These are phyloP conservation scores for Aplosporella prunicola DNA, from an alignment of 2,329 filamentous ascomycete species.

Conservation along the genomic window DNA sequence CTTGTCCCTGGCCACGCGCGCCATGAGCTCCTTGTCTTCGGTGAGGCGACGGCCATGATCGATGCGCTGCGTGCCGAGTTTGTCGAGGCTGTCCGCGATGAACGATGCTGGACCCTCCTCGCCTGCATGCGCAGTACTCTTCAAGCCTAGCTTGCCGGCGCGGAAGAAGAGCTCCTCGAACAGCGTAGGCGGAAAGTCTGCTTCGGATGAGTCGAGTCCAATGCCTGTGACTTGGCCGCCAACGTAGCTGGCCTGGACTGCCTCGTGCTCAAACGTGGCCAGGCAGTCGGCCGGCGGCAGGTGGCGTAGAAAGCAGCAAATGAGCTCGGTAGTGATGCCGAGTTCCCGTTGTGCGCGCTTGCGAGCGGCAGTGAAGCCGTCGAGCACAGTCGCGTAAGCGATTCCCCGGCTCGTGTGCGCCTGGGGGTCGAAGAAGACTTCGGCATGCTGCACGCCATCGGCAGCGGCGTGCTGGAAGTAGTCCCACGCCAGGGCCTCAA, in stretches of 20 bases:
- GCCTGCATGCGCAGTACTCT: constrained; percentile 64
- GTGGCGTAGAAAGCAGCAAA: constrained; percentile 65
- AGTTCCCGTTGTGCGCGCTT: constrained; percentile 51
- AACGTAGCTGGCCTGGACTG: constrained; percentile 36
- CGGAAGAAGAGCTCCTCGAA: constrained; percentile 54
- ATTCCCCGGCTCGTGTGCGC: constrained; percentile 59
- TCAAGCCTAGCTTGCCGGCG: constrained; percentile 43
- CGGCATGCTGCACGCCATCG: constrained; percentile 61
- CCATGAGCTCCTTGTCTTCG: constrained; percentile 50
- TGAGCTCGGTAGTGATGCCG: constrained; percentile 56
- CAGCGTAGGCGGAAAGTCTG: constrained; percentile 36
- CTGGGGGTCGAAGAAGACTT: constrained; percentile 76
- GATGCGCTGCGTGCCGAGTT: constrained; percentile 55
- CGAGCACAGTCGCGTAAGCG: constrained; percentile 52
- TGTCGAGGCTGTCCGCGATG: constrained; percentile 54
- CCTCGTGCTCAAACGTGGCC: constrained; percentile 36
- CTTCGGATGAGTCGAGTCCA: constrained; percentile 56
- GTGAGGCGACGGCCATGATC: constrained; percentile 64
- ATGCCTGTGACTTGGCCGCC: constrained; percentile 51
- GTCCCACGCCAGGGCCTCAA: constrained; percentile 60
- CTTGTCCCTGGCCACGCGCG: constrained; percentile 46
- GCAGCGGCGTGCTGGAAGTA: constrained; percentile 58
- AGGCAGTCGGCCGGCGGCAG: constrained; percentile 51
- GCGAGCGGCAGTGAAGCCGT: constrained; percentile 53
- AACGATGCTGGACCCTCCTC: constrained; percentile 64